Evolutionary conservation across 805 yeast genomes (phyloP).

Genomic region (Metschnikowia drakensbergensis): DNA sequence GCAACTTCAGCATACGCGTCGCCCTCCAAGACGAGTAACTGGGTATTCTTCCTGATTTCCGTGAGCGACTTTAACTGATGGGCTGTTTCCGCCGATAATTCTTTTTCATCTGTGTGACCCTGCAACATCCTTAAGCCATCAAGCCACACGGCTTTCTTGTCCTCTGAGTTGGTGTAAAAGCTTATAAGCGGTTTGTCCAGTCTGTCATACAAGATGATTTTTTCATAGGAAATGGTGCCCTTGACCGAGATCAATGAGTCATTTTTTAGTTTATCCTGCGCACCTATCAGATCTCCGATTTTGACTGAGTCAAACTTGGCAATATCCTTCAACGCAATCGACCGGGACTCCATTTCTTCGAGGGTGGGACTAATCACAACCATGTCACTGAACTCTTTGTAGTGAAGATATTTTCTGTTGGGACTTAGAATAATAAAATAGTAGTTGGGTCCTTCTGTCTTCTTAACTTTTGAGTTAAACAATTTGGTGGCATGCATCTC

Average conservation of each 20-base stretch:
- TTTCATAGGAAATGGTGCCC: slow-evolving; percentile 56
- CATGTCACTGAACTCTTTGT: slow-evolving; percentile 53
- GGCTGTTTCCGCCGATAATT: slow-evolving; percentile 36
- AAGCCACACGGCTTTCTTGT: slow-evolving; percentile 66
- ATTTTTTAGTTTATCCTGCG: slow-evolving; percentile 42
- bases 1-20: slow-evolving; percentile 16
- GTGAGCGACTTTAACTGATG: slow-evolving; percentile 32
- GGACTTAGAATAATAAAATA: slow-evolving; percentile 65
- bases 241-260: slow-evolving; percentile 49
- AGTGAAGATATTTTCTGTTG: slow-evolving; percentile 56
- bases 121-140: slow-evolving; percentile 63
- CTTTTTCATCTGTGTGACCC: slow-evolving; percentile 29
- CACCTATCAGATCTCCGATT: slow-evolving; percentile 39
- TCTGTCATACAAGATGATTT: slow-evolving; percentile 47
- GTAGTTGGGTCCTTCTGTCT: slow-evolving; percentile 28
- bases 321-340: slow-evolving; percentile 52
- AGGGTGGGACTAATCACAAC: slow-evolving; percentile 49
- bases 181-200: slow-evolving; percentile 43
- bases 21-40: slow-evolving; percentile 35
- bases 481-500: slow-evolving; percentile 46
- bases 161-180: slow-evolving; percentile 70
- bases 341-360: slow-evolving; percentile 51
- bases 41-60: slow-evolving; percentile 39
- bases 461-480: slow-evolving; percentile 18
- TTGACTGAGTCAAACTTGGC: slow-evolving; percentile 48